Percentiles rank a stretch among this genome's conserved stretches.
phyloP scores from a whole-genome alignment of 2,329 filamentous ascomycete genomes.

The Aspergillus niger region DNA sequence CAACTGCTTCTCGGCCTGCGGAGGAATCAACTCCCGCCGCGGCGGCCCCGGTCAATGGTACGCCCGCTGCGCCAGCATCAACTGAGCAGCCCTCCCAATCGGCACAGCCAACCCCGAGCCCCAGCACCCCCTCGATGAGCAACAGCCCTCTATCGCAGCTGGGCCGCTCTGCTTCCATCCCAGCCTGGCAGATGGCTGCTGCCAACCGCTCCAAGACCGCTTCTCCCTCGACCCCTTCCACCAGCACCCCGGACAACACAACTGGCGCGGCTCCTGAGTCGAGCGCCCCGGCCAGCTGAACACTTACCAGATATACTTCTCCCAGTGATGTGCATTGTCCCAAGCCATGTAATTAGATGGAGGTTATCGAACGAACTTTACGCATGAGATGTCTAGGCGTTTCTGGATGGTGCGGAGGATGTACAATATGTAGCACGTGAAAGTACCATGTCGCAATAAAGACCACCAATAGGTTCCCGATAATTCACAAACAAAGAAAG shows the following conservation, averaged over 20 bases:
- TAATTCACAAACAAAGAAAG: not conserved
- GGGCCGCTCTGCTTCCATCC: constrained; percentile 66
- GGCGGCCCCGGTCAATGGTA: constrained; percentile 28
- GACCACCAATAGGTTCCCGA: not conserved
- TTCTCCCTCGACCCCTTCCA: constrained; percentile 29
- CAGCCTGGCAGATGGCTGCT: constrained; percentile 77
- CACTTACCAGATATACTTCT: not conserved
- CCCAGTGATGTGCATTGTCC: not conserved
- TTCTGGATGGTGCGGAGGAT: not conserved
- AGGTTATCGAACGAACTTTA: not conserved
- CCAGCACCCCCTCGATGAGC: constrained; percentile 31
- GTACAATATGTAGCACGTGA: not conserved
- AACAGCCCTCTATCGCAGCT: constrained; percentile 53
- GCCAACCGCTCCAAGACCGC: constrained; percentile 53
- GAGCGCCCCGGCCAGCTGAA: constrained; percentile 34
- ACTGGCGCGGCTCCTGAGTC: constrained; percentile 22
- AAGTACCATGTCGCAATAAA: not conserved
- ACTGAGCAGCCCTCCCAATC: constrained; percentile 30
- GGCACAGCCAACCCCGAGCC: constrained; percentile 32
- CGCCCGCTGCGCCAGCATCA: constrained; percentile 32
- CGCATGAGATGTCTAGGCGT: not conserved
- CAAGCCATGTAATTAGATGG: not conserved
- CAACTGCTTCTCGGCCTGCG: constrained; percentile 24
- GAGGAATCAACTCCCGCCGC: constrained; percentile 25
- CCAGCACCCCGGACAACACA: constrained; percentile 22